Evolutionary conservation across 768 basidiomycete genomes (phyloP).

Genomic region (Boletus tomentosulus): DNA sequence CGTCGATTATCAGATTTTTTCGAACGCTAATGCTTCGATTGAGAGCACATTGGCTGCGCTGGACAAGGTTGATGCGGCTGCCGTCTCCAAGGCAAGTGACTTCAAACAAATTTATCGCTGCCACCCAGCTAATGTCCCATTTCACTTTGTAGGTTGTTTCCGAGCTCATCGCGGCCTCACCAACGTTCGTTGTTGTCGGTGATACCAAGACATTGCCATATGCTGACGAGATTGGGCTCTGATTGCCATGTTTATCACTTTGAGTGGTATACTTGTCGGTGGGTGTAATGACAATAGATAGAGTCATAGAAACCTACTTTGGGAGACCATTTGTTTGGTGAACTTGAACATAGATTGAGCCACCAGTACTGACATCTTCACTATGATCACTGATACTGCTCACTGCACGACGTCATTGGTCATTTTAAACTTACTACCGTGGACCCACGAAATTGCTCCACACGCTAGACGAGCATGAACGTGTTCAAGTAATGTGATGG

Average conservation of each 20-base stretch:
- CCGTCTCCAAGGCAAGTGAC: constrained; percentile 61
- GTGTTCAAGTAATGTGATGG: no score
- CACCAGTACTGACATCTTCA: no score
- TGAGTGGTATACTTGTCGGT: constrained; percentile 10
- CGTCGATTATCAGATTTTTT: constrained; percentile 49
- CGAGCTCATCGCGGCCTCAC: constrained; percentile 66
- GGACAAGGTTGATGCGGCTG: constrained; percentile 61
- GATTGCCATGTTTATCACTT: constrained; percentile 17
- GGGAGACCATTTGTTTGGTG: no score
- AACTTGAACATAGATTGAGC: no score
- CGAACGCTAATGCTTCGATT: constrained; percentile 50
- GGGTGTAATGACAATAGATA: constrained; percentile 18
- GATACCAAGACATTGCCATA: constrained; percentile 74
- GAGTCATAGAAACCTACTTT: constrained; percentile 5
- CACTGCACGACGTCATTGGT: no score
- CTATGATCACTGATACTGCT: no score
- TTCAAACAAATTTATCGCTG: background rate
- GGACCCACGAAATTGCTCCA: no score
- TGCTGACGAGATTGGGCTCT: constrained; percentile 80
- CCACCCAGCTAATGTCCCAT: background rate
- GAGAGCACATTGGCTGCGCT: constrained; percentile 63
- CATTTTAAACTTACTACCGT: no score
- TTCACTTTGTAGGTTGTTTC: constrained; percentile 44
- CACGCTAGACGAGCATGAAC: no score
- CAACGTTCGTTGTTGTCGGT: constrained; percentile 86